phyloP scores from a whole-genome alignment of 208 protist genomes.

The Wallacemonas sp. region DNA sequence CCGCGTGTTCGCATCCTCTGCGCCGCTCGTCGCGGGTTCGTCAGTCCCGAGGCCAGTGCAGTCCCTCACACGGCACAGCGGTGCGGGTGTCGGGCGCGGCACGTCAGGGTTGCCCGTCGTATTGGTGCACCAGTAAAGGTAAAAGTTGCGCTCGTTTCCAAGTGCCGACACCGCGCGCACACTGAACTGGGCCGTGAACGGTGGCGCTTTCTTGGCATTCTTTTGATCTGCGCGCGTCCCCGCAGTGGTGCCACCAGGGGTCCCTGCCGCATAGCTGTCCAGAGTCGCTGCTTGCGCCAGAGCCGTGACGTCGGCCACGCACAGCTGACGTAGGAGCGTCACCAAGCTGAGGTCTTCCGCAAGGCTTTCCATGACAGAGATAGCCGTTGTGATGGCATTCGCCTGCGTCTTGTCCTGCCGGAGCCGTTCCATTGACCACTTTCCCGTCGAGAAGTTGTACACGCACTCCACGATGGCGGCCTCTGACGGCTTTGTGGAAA shows the following conservation, averaged over 20 bases:
- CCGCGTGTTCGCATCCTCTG: background rate
- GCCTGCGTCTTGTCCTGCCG: slow-evolving; percentile 66
- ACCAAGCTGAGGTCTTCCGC: slow-evolving; percentile 61
- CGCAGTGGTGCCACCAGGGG: background rate
- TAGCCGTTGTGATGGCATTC: slow-evolving; percentile 80
- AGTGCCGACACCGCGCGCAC: slow-evolving; percentile 42
- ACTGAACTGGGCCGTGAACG: slow-evolving; percentile 44
- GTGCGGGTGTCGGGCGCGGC: slow-evolving; percentile 51
- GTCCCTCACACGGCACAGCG: slow-evolving; percentile 61
- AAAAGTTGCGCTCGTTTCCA: slow-evolving; percentile 1
- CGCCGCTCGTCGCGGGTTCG: background rate
- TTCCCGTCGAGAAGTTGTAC: slow-evolving; percentile 33
- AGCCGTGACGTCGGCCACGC: background rate
- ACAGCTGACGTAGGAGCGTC: slow-evolving; percentile 33
- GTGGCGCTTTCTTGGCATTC: background rate
- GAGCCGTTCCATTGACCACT: slow-evolving; percentile 69
- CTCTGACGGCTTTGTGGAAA: slow-evolving; percentile 30
- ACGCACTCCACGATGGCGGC: slow-evolving; percentile 45
- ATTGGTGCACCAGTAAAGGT: slow-evolving; percentile 58
- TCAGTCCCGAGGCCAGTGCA: slow-evolving; percentile 48
- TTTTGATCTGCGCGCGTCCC: background rate
- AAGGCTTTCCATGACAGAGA: slow-evolving; percentile 79
- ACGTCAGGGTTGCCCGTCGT: slow-evolving; percentile 31
- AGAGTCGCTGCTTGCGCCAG: background rate
- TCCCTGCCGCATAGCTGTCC: slow-evolving; percentile 1